Base-by-base conservation (phyloP, 164 flowering plant genomes). In the Kalanchoe fedtschenkoi region DNA sequence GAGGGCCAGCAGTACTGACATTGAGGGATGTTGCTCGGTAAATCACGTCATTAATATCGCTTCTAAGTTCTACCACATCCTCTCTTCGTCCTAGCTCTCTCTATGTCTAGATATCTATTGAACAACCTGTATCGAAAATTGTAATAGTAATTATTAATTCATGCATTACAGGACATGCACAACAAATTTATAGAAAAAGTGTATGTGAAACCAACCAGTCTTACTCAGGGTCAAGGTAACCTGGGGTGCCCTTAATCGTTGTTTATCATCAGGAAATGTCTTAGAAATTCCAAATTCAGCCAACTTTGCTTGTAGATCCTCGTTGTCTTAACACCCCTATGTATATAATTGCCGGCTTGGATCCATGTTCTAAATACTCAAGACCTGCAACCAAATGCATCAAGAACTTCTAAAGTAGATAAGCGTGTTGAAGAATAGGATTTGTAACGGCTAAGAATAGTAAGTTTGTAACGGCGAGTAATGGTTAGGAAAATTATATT, bases 151-250 rank as follows among this genome's bases (percentile, higher is more conserved):
- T 47, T 29, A 47, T 22, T 47, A 3, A n/a, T n/a, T n/a, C n/a
- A n/a, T n/a, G 11, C 11, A 29, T 22, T 28, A 5, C 1, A n/a
- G 16, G 54, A 47, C 54, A 6, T n/a, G n/a, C 29, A 6, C 17
- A 42, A 6, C 7, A 44, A 6, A 6, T 16, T 22, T 1, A 10
- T 6, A 14, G 9, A 11, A 47, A 22, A 47, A n/a, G n/a, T n/a
- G 7, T 8, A 22, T 9, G 6, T 28, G 54, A 47, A 10, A 21
- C 13, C 10, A 22, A 22, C 21, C 1, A 21, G 26, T 32, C 71
- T 62, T 58, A 74, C 77, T 70, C 69, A 7, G 77, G 77, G 19
- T 74, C 77, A 24, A 70, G 59, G 46, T 70, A 74, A 4, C 77
- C 74, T 15, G 71, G 62, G 19, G 71, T 75, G 1, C 75, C 78